Percentiles rank a stretch among this genome's conserved stretches.
Conservation (phyloP, 2,329 filamentous ascomycete species). For the Periconia digitata region DNA sequence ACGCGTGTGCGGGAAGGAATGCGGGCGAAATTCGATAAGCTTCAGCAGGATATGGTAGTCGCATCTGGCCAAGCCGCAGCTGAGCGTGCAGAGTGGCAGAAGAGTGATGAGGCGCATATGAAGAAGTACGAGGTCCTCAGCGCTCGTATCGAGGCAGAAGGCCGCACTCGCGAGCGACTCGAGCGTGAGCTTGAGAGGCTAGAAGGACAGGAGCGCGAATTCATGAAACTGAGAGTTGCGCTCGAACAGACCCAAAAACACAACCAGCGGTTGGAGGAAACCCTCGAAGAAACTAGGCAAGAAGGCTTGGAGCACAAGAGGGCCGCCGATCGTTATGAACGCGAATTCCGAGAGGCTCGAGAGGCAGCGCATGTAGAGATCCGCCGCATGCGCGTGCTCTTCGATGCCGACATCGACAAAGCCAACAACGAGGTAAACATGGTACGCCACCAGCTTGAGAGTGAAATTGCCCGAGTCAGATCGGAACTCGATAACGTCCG, state of each 20-base stretch:
- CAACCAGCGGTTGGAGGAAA: constrained; percentile 66
- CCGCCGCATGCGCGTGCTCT: constrained; percentile 73
- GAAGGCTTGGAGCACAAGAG: constrained; percentile 75
- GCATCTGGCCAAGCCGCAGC: constrained; percentile 78
- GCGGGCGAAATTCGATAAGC: constrained; percentile 77
- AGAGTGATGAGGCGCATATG: constrained; percentile 62
- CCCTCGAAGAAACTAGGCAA: constrained; percentile 55
- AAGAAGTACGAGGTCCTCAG: constrained; percentile 58
- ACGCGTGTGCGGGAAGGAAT: constrained; percentile 81
- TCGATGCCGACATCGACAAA: constrained; percentile 80
- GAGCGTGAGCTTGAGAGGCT: constrained; percentile 50
- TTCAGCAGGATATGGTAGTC: constrained; percentile 84
- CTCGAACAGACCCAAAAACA: constrained; percentile 61
- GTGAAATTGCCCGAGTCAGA: constrained; percentile 72
- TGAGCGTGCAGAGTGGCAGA: constrained; percentile 77
- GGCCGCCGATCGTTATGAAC: constrained; percentile 68
- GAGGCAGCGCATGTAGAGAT: constrained; percentile 79
- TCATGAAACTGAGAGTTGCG: constrained; percentile 76
- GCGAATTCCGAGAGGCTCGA: constrained; percentile 81
- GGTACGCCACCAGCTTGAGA: constrained; percentile 78
- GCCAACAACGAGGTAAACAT: constrained; percentile 85
- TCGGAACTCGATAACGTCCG: constrained; percentile 75
- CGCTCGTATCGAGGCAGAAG: constrained; percentile 52
- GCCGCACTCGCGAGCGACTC: constrained; percentile 47
- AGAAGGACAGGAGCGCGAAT: constrained; percentile 67